A percentile compares a stretch with the other conserved stretches of the same genome.
Conservation (phyloP, 148 eudicot genomes). For the Silene conica region DNA sequence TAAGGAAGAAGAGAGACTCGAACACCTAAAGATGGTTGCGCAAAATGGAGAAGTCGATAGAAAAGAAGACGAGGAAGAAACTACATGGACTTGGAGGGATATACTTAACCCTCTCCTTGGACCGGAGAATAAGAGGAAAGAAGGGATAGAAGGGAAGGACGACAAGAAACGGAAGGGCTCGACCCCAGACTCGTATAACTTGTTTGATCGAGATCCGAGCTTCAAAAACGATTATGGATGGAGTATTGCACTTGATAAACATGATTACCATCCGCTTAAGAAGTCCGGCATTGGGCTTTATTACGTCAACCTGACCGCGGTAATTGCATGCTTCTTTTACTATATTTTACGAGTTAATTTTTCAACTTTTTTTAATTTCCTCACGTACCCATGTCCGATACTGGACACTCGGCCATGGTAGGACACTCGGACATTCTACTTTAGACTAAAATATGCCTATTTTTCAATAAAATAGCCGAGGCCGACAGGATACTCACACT, state of each 20-base stretch:
- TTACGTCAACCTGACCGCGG: slow-evolving; percentile 79
- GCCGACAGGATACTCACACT: no score
- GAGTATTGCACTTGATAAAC: slow-evolving; percentile 56
- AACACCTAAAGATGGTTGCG: slow-evolving; percentile 42
- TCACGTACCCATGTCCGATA: no score
- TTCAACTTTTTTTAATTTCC: no score
- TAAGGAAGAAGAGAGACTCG: slow-evolving; percentile 35
- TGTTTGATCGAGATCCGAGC: slow-evolving; percentile 50
- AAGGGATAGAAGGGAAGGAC: slow-evolving; percentile 18
- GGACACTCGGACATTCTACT: no score
- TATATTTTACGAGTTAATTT: no score
- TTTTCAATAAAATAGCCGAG: no score
- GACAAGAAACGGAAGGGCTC: slow-evolving; percentile 16
- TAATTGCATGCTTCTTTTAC: slow-evolving; percentile 21
- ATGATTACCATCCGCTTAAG: slow-evolving; percentile 53
- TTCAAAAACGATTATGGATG: slow-evolving; percentile 70
- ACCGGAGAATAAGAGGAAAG: slow-evolving; percentile 25
- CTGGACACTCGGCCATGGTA: no score
- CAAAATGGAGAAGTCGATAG: slow-evolving; percentile 11
- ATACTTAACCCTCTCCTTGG: slow-evolving; percentile 38
- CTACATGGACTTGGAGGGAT: slow-evolving; percentile 44
- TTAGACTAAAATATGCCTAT: no score
- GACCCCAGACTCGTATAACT: slow-evolving; percentile 52
- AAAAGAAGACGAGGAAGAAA: slow-evolving; percentile 27
- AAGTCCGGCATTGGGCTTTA: slow-evolving; percentile 53